Evolutionary conservation across 805 yeast genomes (phyloP).

Genomic region (Nakazawaea sp.): DNA sequence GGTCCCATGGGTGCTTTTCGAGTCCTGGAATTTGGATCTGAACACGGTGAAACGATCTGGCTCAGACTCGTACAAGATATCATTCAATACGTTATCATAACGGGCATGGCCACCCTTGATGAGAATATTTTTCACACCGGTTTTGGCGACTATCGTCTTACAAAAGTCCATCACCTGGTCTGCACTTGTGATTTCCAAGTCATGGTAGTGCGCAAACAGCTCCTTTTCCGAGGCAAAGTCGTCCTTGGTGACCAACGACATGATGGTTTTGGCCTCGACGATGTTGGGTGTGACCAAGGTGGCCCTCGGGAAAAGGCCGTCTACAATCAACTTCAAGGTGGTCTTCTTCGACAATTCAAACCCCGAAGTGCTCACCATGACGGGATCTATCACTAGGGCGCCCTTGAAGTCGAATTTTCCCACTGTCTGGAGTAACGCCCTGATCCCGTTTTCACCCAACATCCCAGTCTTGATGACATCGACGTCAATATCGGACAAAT

Average conservation of each 20-base stretch:
- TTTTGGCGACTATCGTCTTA: slow-evolving; percentile 25
- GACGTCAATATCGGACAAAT: slow-evolving; percentile 51
- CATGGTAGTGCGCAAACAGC: slow-evolving; percentile 16
- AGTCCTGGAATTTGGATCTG: slow-evolving; percentile 35
- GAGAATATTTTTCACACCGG: slow-evolving; percentile 46
- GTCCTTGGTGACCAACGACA: slow-evolving; percentile 22
- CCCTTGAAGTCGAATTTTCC: slow-evolving; percentile 22
- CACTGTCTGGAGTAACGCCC: slow-evolving; percentile 33
- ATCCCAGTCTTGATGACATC: slow-evolving; percentile 78
- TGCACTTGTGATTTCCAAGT: not conserved
- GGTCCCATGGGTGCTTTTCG: slow-evolving; percentile 73
- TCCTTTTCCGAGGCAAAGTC: slow-evolving; percentile 23
- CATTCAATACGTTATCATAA: slow-evolving; percentile 35
- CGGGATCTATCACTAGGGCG: slow-evolving; percentile 69
- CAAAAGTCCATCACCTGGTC: slow-evolving; percentile 22
- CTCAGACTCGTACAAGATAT: slow-evolving; percentile 43
- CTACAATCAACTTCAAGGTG: slow-evolving; percentile 35
- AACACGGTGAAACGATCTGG: slow-evolving; percentile 31
- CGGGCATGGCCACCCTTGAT: slow-evolving; percentile 81
- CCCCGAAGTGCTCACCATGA: slow-evolving; percentile 79
- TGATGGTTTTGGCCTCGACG: slow-evolving; percentile 50
- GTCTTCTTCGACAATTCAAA: slow-evolving; percentile 42
- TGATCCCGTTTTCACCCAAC: slow-evolving; percentile 51
- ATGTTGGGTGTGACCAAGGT: slow-evolving; percentile 70
- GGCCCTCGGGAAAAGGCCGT: slow-evolving; percentile 41